These are phyloP conservation scores for Infundibulicybe gibba DNA, from an alignment of 768 basidiomycete species.

Conservation along the genomic window DNA sequence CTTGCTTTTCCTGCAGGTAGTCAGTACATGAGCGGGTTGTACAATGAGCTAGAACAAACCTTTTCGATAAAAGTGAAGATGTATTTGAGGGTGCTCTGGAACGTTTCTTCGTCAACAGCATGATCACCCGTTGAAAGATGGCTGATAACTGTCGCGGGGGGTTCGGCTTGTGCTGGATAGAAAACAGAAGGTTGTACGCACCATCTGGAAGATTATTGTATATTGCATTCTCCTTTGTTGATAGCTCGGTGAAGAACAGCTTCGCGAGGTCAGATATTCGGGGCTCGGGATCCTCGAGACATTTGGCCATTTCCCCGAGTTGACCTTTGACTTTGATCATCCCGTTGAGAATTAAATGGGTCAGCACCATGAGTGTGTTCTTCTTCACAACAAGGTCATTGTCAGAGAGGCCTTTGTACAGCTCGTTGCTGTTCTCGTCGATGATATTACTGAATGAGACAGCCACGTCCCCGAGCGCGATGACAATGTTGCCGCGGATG, in stretches of 20 bases:
- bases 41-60: slow-evolving; percentile 34
- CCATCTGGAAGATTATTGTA: slow-evolving; percentile 98
- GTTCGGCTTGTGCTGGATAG: slow-evolving; percentile 4
- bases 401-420: slow-evolving; percentile 94
- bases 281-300: slow-evolving; percentile 86
- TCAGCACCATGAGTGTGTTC: slow-evolving; percentile 98
- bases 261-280: slow-evolving; percentile 94
- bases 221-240: slow-evolving; percentile 97
- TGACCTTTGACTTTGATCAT: slow-evolving; percentile 99
- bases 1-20: slow-evolving; percentile 84
- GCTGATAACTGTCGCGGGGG: slow-evolving; percentile 68
- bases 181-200: slow-evolving; percentile 25
- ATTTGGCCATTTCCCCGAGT: slow-evolving; percentile 99
- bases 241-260: slow-evolving; percentile 93
- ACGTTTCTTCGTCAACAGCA: slow-evolving; percentile 88
- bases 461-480: slow-evolving; percentile 95
- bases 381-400: slow-evolving; percentile 90
- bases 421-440: slow-evolving; percentile 93
- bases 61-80: slow-evolving; percentile 98
- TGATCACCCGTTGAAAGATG: slow-evolving; percentile 89
- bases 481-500: slow-evolving; percentile 94
- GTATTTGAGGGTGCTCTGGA: slow-evolving; percentile 90
- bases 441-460: slow-evolving; percentile 97
- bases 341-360: slow-evolving; percentile 93
- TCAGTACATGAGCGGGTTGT: not conserved